Conservation (phyloP, 306 rosid species). For the Vicia sativa region DNA sequence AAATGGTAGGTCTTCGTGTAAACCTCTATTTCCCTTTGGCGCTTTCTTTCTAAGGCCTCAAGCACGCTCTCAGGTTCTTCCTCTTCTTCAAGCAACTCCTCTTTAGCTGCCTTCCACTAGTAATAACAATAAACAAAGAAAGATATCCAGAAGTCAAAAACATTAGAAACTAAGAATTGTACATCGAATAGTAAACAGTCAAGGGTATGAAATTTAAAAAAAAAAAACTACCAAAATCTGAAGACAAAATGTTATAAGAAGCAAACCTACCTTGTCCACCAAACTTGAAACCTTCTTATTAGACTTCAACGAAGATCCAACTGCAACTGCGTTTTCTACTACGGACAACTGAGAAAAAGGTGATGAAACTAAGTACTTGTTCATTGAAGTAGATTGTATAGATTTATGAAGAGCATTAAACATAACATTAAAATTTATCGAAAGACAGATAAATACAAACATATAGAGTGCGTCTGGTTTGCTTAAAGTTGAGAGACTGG, state of each 20-base stretch:
- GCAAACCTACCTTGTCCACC: conserved; percentile 71
- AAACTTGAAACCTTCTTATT: conserved; percentile 93
- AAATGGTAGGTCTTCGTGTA: conserved; percentile 5
- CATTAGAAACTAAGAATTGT: conserved; percentile 27
- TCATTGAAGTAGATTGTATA: background rate
- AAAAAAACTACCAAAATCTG: background rate
- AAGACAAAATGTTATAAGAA: background rate
- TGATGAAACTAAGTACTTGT: conserved; percentile 29
- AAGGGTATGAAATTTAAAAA: background rate
- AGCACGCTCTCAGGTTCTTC: conserved; percentile 77
- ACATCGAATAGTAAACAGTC: background rate
- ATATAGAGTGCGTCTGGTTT: no score
- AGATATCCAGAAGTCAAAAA: conserved; percentile 14
- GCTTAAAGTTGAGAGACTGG: no score
- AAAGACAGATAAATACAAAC: conserved; percentile 12
- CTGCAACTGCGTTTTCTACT: conserved; percentile 72
- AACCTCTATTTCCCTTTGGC: conserved; percentile 94
- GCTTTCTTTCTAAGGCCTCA: conserved; percentile 81
- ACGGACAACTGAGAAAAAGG: conserved; percentile 55
- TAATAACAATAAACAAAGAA: conserved; percentile 32
- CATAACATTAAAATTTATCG: conserved; percentile 18
- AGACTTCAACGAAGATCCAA: conserved; percentile 81
- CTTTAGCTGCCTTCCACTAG: conserved; percentile 99
- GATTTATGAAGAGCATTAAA: conserved; percentile 8
- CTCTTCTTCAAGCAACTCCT: conserved; percentile 91